These are phyloP conservation scores for Tinospora cordifolia DNA, from an alignment of 164 flowering plant species.

Conservation along the genomic window DNA sequence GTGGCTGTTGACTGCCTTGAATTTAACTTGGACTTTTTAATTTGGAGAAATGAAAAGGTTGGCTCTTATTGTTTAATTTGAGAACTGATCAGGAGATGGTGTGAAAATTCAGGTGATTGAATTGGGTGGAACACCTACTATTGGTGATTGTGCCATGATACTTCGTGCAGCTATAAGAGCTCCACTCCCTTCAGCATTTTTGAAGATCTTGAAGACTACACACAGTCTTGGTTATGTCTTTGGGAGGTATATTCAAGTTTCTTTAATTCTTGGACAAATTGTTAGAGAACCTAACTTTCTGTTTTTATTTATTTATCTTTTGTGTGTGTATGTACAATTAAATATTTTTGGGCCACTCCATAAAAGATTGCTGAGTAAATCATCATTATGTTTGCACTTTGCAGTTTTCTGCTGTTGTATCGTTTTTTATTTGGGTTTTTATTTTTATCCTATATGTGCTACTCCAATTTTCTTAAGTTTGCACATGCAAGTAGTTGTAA, in stretches of 20 bases:
- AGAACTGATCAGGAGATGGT: background rate
- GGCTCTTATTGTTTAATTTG: background rate
- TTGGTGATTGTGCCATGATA: slow-evolving; percentile 90
- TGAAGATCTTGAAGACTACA: slow-evolving; percentile 73
- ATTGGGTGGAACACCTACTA: slow-evolving; percentile 86
- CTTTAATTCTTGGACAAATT: background rate
- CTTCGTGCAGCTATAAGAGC: slow-evolving; percentile 83
- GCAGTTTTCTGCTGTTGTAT: background rate
- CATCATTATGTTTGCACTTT: background rate
- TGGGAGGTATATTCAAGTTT: slow-evolving; percentile 58
- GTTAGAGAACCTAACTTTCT: background rate
- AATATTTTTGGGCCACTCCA: background rate
- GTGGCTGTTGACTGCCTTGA: background rate
- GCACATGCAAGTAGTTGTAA: background rate
- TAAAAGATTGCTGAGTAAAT: background rate
- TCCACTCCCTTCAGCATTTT: slow-evolving; percentile 82
- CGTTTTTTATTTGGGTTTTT: background rate
- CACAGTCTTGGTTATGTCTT: slow-evolving; percentile 73
- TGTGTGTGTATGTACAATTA: no score
- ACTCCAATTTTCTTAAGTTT: background rate
- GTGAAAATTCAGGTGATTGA: slow-evolving; percentile 55
- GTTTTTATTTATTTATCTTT: background rate
- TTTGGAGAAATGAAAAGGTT: background rate
- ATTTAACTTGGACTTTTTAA: background rate
- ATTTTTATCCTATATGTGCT: background rate